Percentiles rank a stretch among this genome's conserved stretches.
These are phyloP conservation scores for Sutorius australiensis DNA, from an alignment of 768 basidiomycete species.

Conservation along the genomic window DNA sequence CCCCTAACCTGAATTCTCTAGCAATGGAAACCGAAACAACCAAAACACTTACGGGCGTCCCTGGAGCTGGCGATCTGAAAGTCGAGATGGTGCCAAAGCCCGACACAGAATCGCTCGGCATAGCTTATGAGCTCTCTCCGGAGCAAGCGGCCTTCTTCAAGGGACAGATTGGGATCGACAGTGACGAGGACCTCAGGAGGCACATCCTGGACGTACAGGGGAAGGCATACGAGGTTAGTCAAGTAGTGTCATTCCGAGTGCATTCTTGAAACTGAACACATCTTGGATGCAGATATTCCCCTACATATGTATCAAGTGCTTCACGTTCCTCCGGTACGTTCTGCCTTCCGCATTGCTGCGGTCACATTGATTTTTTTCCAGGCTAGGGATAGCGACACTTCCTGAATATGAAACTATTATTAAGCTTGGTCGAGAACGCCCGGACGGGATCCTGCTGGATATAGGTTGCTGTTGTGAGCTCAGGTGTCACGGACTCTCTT, in stretches of 20 bases:
- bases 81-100: not conserved
- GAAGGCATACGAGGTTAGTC: conserved; percentile 29
- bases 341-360: not conserved
- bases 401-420: conserved; percentile 28
- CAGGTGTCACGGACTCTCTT: not conserved
- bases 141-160: conserved; percentile 29
- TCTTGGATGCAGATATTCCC: conserved; percentile 21
- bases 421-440: conserved; percentile 34
- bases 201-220: conserved; percentile 32
- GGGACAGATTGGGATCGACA: conserved; percentile 25
- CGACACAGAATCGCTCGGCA: not conserved
- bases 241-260: not conserved
- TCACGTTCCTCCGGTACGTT: conserved; percentile 24
- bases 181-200: conserved; percentile 23
- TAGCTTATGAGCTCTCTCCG: conserved; percentile 5
- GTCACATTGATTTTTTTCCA: not conserved
- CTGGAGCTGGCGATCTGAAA: conserved; percentile 11
- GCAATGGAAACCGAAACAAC: not conserved
- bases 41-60: not conserved
- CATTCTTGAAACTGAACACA: not conserved
- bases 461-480: conserved; percentile 44
- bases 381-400: conserved; percentile 8
- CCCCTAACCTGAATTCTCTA: too few species aligned
- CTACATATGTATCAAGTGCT: conserved; percentile 26
- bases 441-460: conserved; percentile 40